A percentile compares a stretch with the other conserved stretches of the same genome.
phyloP scores from a whole-genome alignment of 2,329 filamentous ascomycete genomes.

The Chaetothyriales sp. region DNA sequence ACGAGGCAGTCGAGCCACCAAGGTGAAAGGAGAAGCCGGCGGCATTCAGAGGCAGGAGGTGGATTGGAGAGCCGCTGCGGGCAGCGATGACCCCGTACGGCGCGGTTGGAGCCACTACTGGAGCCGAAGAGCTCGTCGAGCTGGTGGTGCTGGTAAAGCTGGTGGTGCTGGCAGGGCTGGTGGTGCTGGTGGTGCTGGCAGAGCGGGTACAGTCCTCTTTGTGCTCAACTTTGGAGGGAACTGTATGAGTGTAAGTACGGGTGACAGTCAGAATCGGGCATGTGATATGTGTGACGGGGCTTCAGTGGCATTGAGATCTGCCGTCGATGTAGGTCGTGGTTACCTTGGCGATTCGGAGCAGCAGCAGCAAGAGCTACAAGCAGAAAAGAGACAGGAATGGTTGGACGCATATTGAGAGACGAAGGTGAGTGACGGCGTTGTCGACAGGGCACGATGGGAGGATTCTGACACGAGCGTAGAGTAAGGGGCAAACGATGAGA shows the following conservation, averaged over 20 bases:
- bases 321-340: not conserved
- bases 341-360: not conserved
- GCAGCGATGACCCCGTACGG: constrained; percentile 33
- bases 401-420: not conserved
- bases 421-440: not conserved
- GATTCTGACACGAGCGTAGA: too few relatives aligned
- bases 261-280: not conserved
- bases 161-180: constrained; percentile 2
- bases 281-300: not conserved
- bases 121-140: constrained; percentile 4
- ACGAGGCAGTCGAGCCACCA: constrained; percentile 33
- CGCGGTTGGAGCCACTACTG: constrained; percentile 11
- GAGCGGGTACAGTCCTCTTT: not conserved
- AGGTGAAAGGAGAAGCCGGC: constrained; percentile 38
- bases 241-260: not conserved
- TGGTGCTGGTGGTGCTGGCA: constrained; percentile 3
- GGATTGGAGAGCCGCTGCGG: constrained; percentile 37
- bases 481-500: too few relatives aligned
- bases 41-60: constrained; percentile 35
- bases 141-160: constrained; percentile 5
- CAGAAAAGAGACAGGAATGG: not conserved
- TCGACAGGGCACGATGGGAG: not conserved
- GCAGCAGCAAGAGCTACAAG: not conserved
- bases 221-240: not conserved
- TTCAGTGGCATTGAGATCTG: not conserved